phyloP scores from a whole-genome alignment of 371 early-diverging fungal genomes.

The Dichotomocladium elegans region DNA sequence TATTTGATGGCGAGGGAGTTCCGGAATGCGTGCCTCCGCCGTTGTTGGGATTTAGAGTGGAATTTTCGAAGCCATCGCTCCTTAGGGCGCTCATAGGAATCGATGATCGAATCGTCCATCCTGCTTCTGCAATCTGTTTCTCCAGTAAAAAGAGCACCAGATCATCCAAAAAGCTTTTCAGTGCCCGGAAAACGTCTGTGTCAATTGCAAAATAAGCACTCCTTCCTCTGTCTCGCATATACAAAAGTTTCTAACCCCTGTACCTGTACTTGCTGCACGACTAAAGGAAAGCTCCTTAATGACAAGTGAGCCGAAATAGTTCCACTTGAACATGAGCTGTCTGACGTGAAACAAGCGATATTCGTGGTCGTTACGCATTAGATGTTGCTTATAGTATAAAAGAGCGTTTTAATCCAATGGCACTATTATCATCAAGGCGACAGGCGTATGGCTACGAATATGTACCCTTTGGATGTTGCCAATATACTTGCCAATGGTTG shows the following conservation, averaged over 20 bases:
- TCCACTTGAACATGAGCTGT: slow-evolving; percentile 56
- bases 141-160: slow-evolving; percentile 50
- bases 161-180: slow-evolving; percentile 52
- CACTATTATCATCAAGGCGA: neutral
- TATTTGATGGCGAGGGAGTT: too few species aligned
- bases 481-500: neutral
- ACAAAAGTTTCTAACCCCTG: neutral
- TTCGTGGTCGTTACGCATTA: slow-evolving; percentile 18
- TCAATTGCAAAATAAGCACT: too few species aligned
- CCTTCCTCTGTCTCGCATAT: too few species aligned
- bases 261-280: slow-evolving; percentile 36
- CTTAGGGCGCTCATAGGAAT: neutral
- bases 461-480: neutral
- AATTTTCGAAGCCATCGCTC: too few species aligned
- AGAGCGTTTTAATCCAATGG: neutral
- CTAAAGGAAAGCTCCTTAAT: slow-evolving; percentile 43
- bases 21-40: too few species aligned
- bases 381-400: too few species aligned
- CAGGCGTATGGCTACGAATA: neutral
- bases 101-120: too few species aligned
- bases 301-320: slow-evolving; percentile 35
- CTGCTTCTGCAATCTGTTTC: slow-evolving; percentile 42
- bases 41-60: too few species aligned
- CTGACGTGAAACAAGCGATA: slow-evolving; percentile 37
- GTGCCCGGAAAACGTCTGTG: slow-evolving; percentile 35